Base-by-base conservation (phyloP, 345 rosid species). In the Trapa incisa region DNA sequence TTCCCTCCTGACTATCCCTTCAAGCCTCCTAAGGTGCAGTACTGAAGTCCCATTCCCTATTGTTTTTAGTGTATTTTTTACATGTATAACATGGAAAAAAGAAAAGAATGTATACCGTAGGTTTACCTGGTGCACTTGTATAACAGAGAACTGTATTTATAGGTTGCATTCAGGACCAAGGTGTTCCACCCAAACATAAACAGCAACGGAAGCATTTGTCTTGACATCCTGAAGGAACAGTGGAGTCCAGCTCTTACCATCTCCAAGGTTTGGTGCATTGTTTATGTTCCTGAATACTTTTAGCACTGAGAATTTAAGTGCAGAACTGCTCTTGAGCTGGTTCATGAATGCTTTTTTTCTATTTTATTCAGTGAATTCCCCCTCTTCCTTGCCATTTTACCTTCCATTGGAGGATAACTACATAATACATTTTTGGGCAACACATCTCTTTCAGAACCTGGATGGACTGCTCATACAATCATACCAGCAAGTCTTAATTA, bases 221-320 rank as follows among this genome's bases (percentile, higher is more conserved):
- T 65, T 15, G 67, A 65, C 52, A 65, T 65, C 29, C 29, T 65
- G 45, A 65, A 65, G 52, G 67, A 65, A 65, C 67, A 65, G 33
- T 65, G 53, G 67, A 65, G 67, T 65, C 67, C 67, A 22, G 67
- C 67, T 47, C 67, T 65, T 22, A 65, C 67, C 67, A 65, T 65
- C 8, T 65, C 67, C 32, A 65, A 65, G 50, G 67, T 65, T 45
- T 4, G 16, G 60, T 10, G 63, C 63, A 33, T 58, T 22, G 37
- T 58, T 35, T 29, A 32, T 58, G 7, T 15, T 50, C 56, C 22
- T 50, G 7, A 50, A 50, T 45, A 15, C 22, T 50, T 50, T n/a
- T 50, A 2, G 54, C 54, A 50, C 17, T 2, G 22, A 45, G 8
- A 45, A 41, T 4, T 45, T 11, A 45, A 7, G 48, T 45, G 48